Percentiles rank a stretch among this genome's conserved stretches.
Conservation (phyloP, 352 stramenopile species). For the Globisporangium emineosum region DNA sequence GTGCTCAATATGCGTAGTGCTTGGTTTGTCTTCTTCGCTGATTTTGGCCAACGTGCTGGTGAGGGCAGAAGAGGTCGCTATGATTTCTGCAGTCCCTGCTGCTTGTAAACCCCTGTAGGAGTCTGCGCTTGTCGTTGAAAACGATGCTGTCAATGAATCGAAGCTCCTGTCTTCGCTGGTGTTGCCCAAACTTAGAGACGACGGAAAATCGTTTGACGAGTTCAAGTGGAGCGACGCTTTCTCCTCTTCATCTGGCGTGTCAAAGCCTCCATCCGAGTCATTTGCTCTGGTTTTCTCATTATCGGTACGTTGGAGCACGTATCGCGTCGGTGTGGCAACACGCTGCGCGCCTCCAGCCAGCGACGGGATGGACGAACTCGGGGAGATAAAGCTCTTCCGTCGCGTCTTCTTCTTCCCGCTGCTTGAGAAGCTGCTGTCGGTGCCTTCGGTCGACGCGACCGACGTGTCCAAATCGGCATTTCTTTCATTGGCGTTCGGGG, state of each 20-base stretch:
- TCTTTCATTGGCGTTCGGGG: not conserved
- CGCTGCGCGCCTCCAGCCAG: slow-evolving; percentile 55
- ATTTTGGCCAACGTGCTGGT: not conserved
- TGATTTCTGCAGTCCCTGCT: not conserved
- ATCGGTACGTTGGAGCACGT: not conserved
- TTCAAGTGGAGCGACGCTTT: slow-evolving; percentile 16
- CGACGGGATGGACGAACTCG: slow-evolving; percentile 38
- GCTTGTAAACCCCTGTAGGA: not conserved
- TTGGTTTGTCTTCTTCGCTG: slow-evolving; percentile 15
- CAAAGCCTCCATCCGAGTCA: slow-evolving; percentile 19
- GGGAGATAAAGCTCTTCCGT: slow-evolving; percentile 49
- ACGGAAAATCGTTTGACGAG: not conserved
- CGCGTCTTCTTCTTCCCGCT: slow-evolving; percentile 38
- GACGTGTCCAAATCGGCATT: not conserved
- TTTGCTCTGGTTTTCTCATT: not conserved
- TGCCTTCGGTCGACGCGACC: not conserved
- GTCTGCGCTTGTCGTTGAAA: not conserved
- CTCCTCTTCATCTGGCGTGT: slow-evolving; percentile 8
- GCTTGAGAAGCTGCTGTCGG: slow-evolving; percentile 7
- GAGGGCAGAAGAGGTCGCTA: not conserved
- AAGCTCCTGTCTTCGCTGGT: slow-evolving; percentile 10
- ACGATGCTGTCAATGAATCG: not conserved
- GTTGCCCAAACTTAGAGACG: slow-evolving; percentile 7
- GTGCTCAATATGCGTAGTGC: slow-evolving; percentile 13
- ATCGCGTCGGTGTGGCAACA: slow-evolving; percentile 46